Evolutionary conservation across 2,329 filamentous ascomycete genomes (phyloP), one percentile per base, ranked within the genome.

Genomic region (Neopestalotiopsis rosae): DNA sequence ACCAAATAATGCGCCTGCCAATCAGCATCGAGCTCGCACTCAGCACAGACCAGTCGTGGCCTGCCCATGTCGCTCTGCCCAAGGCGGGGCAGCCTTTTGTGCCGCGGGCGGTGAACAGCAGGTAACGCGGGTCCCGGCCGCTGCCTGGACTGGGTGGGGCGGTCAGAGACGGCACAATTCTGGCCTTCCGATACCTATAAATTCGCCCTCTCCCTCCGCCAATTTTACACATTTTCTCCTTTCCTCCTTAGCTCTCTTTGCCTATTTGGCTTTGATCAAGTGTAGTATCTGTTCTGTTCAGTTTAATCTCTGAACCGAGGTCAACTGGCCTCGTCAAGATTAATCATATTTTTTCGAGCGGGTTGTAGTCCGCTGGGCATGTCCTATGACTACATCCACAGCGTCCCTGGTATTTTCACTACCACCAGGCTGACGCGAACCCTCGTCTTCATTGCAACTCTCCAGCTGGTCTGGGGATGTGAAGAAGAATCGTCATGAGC

Each of bases 221-320:
- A 28, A 4, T 30, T 14, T 34, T 24, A 7, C 12, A 24, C 59
- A 12, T 28, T 62, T 6, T 30, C 24, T 59, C 5, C 12, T 17
- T 30, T 14, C 24, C 17, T 59, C 13, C 24, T 14, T 6, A 34
- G 13, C 30, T 59, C 30, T 34, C 57, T 58, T 9, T 59, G 34
- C 32, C 59, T 14, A 6, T 5, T 71, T 74, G 74, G 74, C 75
- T 93, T 92, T 93, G 91, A 94, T 94, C 91, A 94, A 93, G 91
- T 94, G 91, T 93, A 94, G 91, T 94, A 94, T 93, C 91, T 94
- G 91, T 94, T 94, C 91, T 94, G 94, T 92, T 93, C 90, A 94
- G 92, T 94, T 94, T 95, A 62, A 62, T 62, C 13, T 34, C 59
- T 62, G 59, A 62, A 62, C 14, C 94, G 94, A 94, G 90, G 87